phyloP scores from a whole-genome alignment of 106 monocot genomes.

The Hemerocallis citrina region DNA sequence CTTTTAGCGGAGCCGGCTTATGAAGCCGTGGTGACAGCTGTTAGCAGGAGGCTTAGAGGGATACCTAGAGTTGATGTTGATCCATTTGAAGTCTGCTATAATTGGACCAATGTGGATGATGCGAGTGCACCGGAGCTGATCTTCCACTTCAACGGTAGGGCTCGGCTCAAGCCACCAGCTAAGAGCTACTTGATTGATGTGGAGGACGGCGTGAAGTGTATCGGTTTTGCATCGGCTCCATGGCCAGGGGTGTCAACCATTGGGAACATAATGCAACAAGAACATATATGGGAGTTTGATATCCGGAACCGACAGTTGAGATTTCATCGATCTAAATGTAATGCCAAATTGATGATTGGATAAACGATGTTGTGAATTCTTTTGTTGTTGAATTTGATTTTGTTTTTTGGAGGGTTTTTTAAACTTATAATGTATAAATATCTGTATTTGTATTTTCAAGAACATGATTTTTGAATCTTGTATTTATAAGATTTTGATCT shows the following conservation, averaged over 20 bases:
- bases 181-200: slow-evolving; percentile 89
- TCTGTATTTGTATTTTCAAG: no score
- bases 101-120: slow-evolving; percentile 27
- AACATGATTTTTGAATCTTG: no score
- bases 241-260: slow-evolving; percentile 67
- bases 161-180: slow-evolving; percentile 50
- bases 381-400: no score
- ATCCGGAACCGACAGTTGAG: slow-evolving; percentile 36
- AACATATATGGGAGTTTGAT: slow-evolving; percentile 88
- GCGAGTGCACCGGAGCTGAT: slow-evolving; percentile 30
- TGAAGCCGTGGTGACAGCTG: slow-evolving; percentile 31
- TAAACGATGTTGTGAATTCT: no score
- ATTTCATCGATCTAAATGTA: slow-evolving; percentile 35
- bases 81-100: slow-evolving; percentile 78
- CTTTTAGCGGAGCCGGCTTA: slow-evolving; percentile 67
- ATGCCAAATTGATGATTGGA: background rate
- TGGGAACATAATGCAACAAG: slow-evolving; percentile 91
- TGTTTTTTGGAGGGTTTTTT: no score
- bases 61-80: slow-evolving; percentile 32
- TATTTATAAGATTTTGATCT: no score
- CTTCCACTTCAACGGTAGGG: slow-evolving; percentile 40
- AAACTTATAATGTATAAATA: no score
- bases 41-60: slow-evolving; percentile 24
- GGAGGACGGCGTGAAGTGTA: slow-evolving; percentile 65
- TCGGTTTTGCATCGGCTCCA: slow-evolving; percentile 40